These are phyloP conservation scores for Citrullus amarus DNA, from an alignment of 306 rosid genomes.

Conservation along the genomic window DNA sequence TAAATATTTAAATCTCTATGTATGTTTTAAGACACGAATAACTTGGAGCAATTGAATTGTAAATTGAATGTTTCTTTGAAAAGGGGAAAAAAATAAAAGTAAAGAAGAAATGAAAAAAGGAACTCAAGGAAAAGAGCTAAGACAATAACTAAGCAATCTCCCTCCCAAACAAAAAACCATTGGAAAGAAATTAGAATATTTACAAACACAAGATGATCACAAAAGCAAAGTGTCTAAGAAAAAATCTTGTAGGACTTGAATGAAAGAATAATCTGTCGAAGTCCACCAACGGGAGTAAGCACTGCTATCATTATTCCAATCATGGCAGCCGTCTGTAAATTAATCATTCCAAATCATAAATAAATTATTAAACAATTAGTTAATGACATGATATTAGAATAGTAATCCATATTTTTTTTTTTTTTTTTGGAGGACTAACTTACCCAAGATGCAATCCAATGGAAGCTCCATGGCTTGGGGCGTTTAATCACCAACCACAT, in stretches of 20 bases:
- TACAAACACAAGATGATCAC: background rate
- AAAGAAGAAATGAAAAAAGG: no score
- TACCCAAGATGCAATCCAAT: slow-evolving; percentile 38
- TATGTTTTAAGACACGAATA: no score
- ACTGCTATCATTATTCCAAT: slow-evolving; percentile 18
- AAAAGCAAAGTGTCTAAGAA: slow-evolving; percentile 12
- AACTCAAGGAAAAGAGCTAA: background rate
- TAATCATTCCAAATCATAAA: no score
- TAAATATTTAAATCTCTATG: no score
- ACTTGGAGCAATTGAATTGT: no score
- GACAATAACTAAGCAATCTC: background rate
- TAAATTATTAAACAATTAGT: no score
- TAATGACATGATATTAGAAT: no score
- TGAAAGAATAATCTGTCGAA: slow-evolving; percentile 33
- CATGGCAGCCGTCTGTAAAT: slow-evolving; percentile 18
- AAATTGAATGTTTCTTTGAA: no score
- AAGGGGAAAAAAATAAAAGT: no score
- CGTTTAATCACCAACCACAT: slow-evolving; percentile 33
- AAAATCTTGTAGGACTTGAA: slow-evolving; percentile 31
- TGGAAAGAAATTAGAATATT: background rate
- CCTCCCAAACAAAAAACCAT: background rate
- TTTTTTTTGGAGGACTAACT: no score
- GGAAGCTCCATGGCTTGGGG: slow-evolving; percentile 30
- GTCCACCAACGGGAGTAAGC: slow-evolving; percentile 54
- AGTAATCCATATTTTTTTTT: no score